A percentile compares a stretch with the other conserved stretches of the same genome.
Conservation (phyloP, 768 basidiomycete species). For the Rhizopogon sp. region DNA sequence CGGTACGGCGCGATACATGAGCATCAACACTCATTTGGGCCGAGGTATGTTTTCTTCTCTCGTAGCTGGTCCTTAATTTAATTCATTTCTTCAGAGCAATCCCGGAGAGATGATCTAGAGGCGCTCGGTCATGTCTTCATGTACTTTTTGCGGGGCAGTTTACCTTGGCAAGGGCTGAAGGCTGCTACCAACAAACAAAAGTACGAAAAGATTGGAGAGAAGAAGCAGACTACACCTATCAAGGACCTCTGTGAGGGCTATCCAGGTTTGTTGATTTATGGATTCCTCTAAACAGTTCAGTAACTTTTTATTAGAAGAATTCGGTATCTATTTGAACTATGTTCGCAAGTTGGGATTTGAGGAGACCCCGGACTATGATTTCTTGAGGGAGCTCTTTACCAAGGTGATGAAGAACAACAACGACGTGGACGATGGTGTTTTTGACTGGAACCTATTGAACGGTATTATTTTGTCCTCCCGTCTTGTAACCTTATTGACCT, state of each 20-base stretch:
- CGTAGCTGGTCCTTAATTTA: slow-evolving; percentile 5
- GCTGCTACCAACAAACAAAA: slow-evolving; percentile 99
- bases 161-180: slow-evolving; percentile 99
- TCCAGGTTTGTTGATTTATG: slow-evolving; percentile 57
- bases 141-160: slow-evolving; percentile 95
- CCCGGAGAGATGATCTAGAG: slow-evolving; percentile 94
- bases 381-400: slow-evolving; percentile 89
- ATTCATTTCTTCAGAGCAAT: slow-evolving; percentile 56
- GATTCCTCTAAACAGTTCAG: not conserved
- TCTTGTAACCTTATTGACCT: slow-evolving; percentile 1
- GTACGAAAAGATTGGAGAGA: slow-evolving; percentile 99
- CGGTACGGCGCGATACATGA: slow-evolving; percentile 99
- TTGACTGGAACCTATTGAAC: slow-evolving; percentile 95
- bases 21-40: slow-evolving; percentile 98
- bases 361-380: slow-evolving; percentile 98
- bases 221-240: slow-evolving; percentile 98
- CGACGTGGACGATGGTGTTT: slow-evolving; percentile 89
- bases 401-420: slow-evolving; percentile 91
- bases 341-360: slow-evolving; percentile 99
- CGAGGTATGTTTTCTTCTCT: slow-evolving; percentile 54
- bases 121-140: slow-evolving; percentile 99
- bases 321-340: slow-evolving; percentile 97
- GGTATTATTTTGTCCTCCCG: slow-evolving; percentile 35
- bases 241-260: slow-evolving; percentile 95
- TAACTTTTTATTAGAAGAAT: slow-evolving; percentile 68